Base-by-base conservation (phyloP, 2,329 filamentous ascomycete species). In the Aspergillus sp. region DNA sequence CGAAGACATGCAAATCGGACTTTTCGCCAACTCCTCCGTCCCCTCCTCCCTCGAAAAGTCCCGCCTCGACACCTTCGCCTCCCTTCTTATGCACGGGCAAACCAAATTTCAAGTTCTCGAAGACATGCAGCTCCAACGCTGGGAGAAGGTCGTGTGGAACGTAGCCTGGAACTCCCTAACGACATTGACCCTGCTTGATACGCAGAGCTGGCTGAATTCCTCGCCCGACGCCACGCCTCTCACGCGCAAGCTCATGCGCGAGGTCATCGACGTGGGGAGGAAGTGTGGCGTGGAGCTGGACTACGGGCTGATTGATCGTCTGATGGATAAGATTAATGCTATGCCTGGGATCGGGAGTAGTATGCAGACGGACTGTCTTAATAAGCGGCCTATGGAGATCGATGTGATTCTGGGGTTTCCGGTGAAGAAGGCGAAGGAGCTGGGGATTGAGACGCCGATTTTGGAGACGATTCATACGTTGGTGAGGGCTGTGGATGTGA, bases 1-100 rank as follows among this genome's bases (percentile, higher is more conserved):
- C 12, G 84, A 86, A 66, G 76, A 84, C 61, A 81, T 82, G 69
- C 80, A 86, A 57, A 80, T 86, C 3, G 84, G 84, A 0, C 67
- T 85, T 0, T 85, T 80, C 62, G 72, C 77, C 0, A 83, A 81
- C 32, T 24, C 69, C 0, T 14, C 52, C 0, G 49, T 76, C 0
- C 69, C 78, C 0, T 11, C 49, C 0, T 22, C 61, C 0, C 7
- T 66, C 0, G 81, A 84, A 52, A 60, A 73, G 3, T 22, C 65
- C 2, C 74, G 75, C 0, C 75, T 85, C 0, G 61, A 78, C 0
- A 67, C 65, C 0, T 82, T 84, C 45, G 72, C 77, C 0, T 62
- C 67, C 0, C 63, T 84, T 0, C 66, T 85, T 2, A 69, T 67
- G 0, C 64, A 70, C 0, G 81, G 81, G 0, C 70, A 75, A 18